Conservation (phyloP, 345 rosid species). For the Tarenaya hassleriana region DNA sequence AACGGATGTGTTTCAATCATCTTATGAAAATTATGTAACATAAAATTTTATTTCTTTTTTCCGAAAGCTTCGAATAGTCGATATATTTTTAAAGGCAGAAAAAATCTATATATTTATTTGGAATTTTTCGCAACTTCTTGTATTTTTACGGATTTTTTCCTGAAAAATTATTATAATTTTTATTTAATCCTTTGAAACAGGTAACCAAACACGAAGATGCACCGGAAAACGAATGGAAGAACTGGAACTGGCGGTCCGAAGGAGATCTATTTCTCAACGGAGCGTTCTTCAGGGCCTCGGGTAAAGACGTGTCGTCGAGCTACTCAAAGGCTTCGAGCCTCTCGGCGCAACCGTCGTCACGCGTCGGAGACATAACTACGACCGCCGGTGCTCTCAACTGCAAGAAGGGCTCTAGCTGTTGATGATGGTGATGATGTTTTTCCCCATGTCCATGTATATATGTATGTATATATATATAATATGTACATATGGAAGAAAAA, state of each 20-base stretch:
- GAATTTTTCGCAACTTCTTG: too few relatives aligned
- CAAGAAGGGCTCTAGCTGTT: constrained; percentile 63
- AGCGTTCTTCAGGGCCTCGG: constrained; percentile 60
- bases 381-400: constrained; percentile 59
- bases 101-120: too few relatives aligned
- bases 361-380: constrained; percentile 48
- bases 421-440: constrained; percentile 21
- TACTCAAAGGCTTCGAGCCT: constrained; percentile 72
- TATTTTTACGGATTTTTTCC: too few relatives aligned
- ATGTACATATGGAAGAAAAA: neutral
- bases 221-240: constrained; percentile 52
- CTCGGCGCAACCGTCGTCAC: constrained; percentile 69
- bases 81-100: too few relatives aligned
- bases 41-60: too few relatives aligned
- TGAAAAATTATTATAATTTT: too few relatives aligned
- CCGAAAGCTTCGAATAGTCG: too few relatives aligned
- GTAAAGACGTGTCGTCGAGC: constrained; percentile 55
- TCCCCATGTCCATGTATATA: neutral
- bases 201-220: constrained; percentile 79
- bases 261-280: constrained; percentile 69
- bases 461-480: constrained; percentile 11
- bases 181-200: constrained; percentile 31
- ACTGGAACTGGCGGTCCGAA: constrained; percentile 80
- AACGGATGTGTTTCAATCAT: too few relatives aligned
- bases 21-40: too few relatives aligned